phyloP scores from a whole-genome alignment of 352 stramenopile species.

The Pilasporangium apinafurcum region DNA sequence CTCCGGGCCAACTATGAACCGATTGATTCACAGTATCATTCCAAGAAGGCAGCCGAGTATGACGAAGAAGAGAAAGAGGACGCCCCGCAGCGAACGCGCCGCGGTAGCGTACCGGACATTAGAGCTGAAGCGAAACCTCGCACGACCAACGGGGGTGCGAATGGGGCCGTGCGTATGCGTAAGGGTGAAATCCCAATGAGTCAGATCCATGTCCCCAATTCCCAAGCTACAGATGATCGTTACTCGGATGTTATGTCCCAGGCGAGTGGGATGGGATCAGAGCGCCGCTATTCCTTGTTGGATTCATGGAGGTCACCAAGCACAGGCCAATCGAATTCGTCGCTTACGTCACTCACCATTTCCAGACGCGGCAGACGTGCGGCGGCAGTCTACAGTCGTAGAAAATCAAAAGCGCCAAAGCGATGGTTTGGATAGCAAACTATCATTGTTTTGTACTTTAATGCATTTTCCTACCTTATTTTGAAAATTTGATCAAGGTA shows the following conservation, averaged over 20 bases:
- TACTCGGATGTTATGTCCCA: slow-evolving; percentile 22
- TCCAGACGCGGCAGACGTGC: slow-evolving; percentile 54
- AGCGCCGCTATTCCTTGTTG: slow-evolving; percentile 63
- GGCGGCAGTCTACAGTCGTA: slow-evolving; percentile 50
- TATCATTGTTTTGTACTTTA: too few species aligned
- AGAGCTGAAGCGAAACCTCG: slow-evolving; percentile 3
- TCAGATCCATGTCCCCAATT: slow-evolving; percentile 23
- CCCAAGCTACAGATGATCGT: slow-evolving; percentile 5
- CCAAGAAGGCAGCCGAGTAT: slow-evolving; percentile 64
- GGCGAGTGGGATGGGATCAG: slow-evolving; percentile 27
- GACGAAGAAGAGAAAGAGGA: slow-evolving; percentile 34
- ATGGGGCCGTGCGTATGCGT: slow-evolving; percentile 3
- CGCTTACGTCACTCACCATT: slow-evolving; percentile 68
- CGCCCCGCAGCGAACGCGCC: slow-evolving; percentile 13
- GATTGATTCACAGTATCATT: slow-evolving; percentile 63
- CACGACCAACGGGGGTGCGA: slow-evolving; percentile 10
- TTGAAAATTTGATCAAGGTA: slow-evolving; percentile 3
- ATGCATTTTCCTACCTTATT: too few species aligned
- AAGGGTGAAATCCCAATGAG: slow-evolving; percentile 22
- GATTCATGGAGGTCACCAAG: slow-evolving; percentile 65
- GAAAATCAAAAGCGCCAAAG: slow-evolving; percentile 53
- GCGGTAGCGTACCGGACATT: slow-evolving; percentile 33
- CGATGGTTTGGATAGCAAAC: too few species aligned
- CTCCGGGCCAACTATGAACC: slow-evolving; percentile 63
- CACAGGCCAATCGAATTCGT: slow-evolving; percentile 43